Base-by-base conservation (phyloP, 352 stramenopile species). In the Pythium coloratum region DNA sequence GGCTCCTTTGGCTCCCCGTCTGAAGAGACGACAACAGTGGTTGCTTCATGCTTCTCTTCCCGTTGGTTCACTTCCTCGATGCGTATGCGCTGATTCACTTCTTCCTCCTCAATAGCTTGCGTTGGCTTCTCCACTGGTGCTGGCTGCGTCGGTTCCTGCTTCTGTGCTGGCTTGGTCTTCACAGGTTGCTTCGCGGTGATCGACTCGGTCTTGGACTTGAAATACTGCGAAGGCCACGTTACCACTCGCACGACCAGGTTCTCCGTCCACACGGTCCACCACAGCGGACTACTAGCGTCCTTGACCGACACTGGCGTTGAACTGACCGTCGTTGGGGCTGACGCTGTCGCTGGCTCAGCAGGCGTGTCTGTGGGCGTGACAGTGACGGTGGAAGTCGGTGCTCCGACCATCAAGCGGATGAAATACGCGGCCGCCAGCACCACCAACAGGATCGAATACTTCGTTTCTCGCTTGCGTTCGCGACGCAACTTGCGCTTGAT, bases 371-470 rank as follows among this genome's bases (percentile, higher is more conserved):
- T 26, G 5, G 42, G 42, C 42, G 42, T 50, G 3, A 26, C 16
- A 26, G 42, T 6, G 16, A 34, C 2, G 32, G 53, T 20, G 10
- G 42, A 13, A n/a, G 10, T 36, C 3, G 24, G 1, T 3, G 51
- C 56, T 40, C 62, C 62, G 2, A 68, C 33, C 9, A 76, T 33
- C 51, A 80, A 26, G n/a, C 73, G 73, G 13, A 71, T 58, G 12
- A 82, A 20, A 57, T 73, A 84, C 20, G 60, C 70, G 3, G 78
- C n/a, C 32, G 72, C 67, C 18, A 83, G 58, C 2, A 56, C 62
- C 6, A 65, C 47, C 12, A 88, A 57, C 55, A 84, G 70, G 14
- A 77, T 56, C 8, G 57, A 74, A 38, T 78, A 82, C 32, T 60
- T 54, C 50, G 36, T 42, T 56, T 77, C 62, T 13, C 64, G 62